phyloP scores from a whole-genome alignment of 2,329 filamentous ascomycete genomes.

The Cercospora citrullina region DNA sequence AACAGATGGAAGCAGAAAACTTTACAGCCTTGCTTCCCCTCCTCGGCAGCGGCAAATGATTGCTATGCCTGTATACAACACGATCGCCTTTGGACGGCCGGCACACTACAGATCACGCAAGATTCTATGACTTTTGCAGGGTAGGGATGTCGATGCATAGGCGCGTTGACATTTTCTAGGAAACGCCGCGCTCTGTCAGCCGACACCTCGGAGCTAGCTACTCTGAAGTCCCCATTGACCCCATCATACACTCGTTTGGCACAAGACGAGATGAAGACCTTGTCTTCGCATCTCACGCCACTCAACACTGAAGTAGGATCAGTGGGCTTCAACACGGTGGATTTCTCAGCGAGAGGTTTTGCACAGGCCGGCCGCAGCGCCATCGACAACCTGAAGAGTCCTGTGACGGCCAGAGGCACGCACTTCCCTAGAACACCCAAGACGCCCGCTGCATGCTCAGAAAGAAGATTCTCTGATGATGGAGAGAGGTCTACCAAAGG shows the following conservation, averaged over 20 bases:
- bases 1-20: not conserved
- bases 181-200: not conserved
- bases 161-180: not conserved
- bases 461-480: not conserved
- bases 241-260: not conserved
- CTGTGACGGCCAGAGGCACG: not conserved
- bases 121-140: not conserved
- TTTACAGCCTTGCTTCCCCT: not conserved
- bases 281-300: not conserved
- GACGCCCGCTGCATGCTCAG: not conserved
- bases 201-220: not conserved
- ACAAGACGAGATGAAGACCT: not conserved
- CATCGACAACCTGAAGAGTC: conserved; percentile 4
- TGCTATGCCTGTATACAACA: not conserved
- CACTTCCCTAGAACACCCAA: conserved; percentile 1
- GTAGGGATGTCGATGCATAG: not conserved
- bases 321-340: not conserved
- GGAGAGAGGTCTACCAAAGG: conserved; percentile 1
- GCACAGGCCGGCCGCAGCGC: not conserved
- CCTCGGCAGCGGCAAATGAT: not conserved
- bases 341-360: not conserved
- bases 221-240: not conserved
- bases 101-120: not conserved
- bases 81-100: not conserved
- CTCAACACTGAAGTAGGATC: conserved; percentile 9